A percentile compares a stretch with the other conserved stretches of the same genome.
Evolutionary conservation across 2,329 filamentous ascomycete species (phyloP).

Genomic region (Zalaria obscura): DNA sequence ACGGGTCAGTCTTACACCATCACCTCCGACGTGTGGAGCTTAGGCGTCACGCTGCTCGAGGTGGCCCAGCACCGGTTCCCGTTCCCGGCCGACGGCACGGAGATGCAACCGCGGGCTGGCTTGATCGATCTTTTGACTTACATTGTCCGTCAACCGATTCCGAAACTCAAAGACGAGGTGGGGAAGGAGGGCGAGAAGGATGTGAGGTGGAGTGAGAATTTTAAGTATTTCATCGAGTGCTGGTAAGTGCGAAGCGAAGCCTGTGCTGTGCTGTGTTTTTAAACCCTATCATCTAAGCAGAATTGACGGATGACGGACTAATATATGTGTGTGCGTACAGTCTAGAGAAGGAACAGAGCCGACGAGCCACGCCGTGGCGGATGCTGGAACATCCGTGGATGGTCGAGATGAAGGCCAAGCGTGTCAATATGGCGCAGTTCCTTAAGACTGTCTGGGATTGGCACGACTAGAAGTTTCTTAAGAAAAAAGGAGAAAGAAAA

Average conservation of each 20-base stretch:
- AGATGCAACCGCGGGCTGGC: constrained; percentile 84
- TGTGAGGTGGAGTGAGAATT: constrained; percentile 91
- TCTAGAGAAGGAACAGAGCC: constrained; percentile 79
- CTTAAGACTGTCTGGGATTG: constrained; percentile 94
- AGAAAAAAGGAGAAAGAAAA: background rate
- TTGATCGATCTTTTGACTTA: constrained; percentile 93
- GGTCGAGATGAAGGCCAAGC: constrained; percentile 86
- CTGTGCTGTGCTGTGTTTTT: background rate
- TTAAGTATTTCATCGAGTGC: constrained; percentile 99
- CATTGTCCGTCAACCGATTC: constrained; percentile 90
- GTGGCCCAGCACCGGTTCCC: constrained; percentile 98
- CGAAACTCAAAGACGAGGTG: constrained; percentile 89
- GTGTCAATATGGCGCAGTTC: constrained; percentile 95
- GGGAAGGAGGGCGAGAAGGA: constrained; percentile 43
- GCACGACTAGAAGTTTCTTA: constrained; percentile 43
- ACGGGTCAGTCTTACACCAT: constrained; percentile 97
- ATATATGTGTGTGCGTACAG: constrained; percentile 32
- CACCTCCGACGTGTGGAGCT: constrained; percentile 95
- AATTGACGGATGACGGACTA: constrained; percentile 8
- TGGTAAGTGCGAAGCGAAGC: constrained; percentile 52
- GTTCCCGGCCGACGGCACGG: constrained; percentile 90
- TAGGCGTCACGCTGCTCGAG: constrained; percentile 92
- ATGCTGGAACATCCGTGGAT: constrained; percentile 99
- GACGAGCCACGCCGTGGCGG: constrained; percentile 88
- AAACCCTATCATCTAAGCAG: too few species aligned